Conservation (phyloP, 169 alveolate genomes). For the Eimeria acervulina region DNA sequence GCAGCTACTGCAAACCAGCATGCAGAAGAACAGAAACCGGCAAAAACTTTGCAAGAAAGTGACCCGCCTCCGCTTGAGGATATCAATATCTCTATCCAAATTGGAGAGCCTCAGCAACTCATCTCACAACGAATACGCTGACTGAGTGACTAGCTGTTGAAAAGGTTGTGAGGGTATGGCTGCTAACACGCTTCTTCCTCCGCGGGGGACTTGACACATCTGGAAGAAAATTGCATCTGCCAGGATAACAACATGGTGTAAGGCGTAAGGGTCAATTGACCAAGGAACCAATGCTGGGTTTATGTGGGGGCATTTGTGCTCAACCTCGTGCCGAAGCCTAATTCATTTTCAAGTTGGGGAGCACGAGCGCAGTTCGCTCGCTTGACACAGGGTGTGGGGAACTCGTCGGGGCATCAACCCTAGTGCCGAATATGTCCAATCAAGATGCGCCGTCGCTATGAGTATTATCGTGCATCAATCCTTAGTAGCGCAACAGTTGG, state of each 20-base stretch:
- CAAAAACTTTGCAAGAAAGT: neutral
- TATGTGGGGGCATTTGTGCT: too few relatives aligned
- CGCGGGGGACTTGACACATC: too few relatives aligned
- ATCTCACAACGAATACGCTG: neutral
- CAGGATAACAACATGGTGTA: too few relatives aligned
- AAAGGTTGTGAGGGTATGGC: neutral
- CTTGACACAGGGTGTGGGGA: neutral
- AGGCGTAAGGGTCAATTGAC: too few relatives aligned
- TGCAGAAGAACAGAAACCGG: neutral
- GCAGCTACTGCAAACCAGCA: neutral
- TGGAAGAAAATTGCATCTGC: too few relatives aligned
- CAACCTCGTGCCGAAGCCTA: too few relatives aligned
- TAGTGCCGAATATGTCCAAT: neutral
- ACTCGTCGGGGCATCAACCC: neutral
- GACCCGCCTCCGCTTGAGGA: conserved; percentile 68
- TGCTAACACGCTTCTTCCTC: neutral
- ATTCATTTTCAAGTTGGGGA: neutral
- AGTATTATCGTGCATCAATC: neutral
- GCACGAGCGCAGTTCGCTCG: conserved; percentile 18
- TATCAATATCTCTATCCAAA: neutral
- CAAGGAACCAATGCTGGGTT: too few relatives aligned
- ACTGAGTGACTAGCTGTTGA: neutral
- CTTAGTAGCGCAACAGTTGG: neutral
- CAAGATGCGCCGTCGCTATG: neutral
- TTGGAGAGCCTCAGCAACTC: neutral